These are phyloP conservation scores for Acanthamoeba castellanii DNA, from an alignment of 208 protist species.

Conservation along the genomic window DNA sequence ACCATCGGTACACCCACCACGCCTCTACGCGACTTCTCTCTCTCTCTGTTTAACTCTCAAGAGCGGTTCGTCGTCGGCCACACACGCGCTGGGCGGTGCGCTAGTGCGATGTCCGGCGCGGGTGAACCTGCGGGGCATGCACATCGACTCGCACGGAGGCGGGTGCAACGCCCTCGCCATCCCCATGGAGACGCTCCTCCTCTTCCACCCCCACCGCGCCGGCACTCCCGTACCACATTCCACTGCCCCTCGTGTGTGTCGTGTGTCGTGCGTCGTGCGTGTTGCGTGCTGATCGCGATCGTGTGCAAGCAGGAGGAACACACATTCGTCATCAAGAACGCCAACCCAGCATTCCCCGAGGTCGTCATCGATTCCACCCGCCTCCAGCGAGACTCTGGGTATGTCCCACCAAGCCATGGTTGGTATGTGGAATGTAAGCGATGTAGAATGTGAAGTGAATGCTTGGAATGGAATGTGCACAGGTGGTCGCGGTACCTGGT, in stretches of 20 bases:
- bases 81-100: too few relatives aligned
- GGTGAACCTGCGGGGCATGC: constrained; percentile 76
- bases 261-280: too few relatives aligned
- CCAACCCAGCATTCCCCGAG: constrained; percentile 32
- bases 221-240: not conserved
- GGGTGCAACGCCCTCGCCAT: constrained; percentile 71
- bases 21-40: not conserved
- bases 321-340: constrained; percentile 44
- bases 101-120: constrained; percentile 67
- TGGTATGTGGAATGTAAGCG: not conserved
- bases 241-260: too few relatives aligned
- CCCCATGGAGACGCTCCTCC: constrained; percentile 59
- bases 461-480: not conserved
- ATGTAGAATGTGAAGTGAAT: not conserved
- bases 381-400: constrained; percentile 31
- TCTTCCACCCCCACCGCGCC: not conserved
- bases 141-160: constrained; percentile 76
- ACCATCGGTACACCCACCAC: not conserved
- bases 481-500: constrained; percentile 53
- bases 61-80: not conserved
- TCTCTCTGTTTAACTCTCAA: not conserved
- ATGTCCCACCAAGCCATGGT: too few relatives aligned
- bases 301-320: not conserved
- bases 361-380: not conserved
- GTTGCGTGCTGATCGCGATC: too few relatives aligned